Evolutionary conservation across 345 rosid species (phyloP).

Genomic region (Populus davidiana): DNA sequence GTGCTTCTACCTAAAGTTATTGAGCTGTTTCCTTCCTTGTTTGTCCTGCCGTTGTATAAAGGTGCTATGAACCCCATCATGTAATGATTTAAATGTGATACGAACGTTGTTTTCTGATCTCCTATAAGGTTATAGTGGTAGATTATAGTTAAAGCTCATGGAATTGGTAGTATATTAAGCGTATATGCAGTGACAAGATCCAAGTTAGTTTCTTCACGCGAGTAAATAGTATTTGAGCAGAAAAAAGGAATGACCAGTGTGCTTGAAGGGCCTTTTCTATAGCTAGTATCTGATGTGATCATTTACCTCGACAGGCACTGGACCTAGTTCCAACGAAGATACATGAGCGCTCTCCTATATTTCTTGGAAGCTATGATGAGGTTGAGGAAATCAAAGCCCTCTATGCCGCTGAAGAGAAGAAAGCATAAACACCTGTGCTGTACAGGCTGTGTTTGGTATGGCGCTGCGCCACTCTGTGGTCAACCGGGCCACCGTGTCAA

Average conservation of each 20-base stretch:
- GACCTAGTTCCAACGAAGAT: slow-evolving; percentile 73
- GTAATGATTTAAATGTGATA: neutral
- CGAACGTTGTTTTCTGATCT: neutral
- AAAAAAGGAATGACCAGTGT: neutral
- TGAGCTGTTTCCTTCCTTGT: neutral
- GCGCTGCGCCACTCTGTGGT: neutral
- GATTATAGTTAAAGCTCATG: neutral
- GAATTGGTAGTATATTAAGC: neutral
- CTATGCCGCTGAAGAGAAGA: slow-evolving; percentile 57
- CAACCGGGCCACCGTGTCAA: neutral
- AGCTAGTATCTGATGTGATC: neutral
- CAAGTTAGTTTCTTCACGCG: neutral
- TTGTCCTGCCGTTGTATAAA: neutral
- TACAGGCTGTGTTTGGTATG: neutral
- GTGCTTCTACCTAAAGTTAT: neutral
- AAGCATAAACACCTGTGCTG: slow-evolving; percentile 18
- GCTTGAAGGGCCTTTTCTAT: neutral
- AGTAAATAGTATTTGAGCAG: neutral
- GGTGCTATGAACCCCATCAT: neutral
- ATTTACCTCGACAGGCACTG: slow-evolving; percentile 58
- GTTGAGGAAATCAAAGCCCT: slow-evolving; percentile 87
- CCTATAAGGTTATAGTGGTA: neutral
- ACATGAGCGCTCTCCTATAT: slow-evolving; percentile 87
- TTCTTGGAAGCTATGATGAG: slow-evolving; percentile 91
- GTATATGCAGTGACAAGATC: neutral